Conservation (phyloP, 768 basidiomycete genomes). For the Imleria badia region DNA sequence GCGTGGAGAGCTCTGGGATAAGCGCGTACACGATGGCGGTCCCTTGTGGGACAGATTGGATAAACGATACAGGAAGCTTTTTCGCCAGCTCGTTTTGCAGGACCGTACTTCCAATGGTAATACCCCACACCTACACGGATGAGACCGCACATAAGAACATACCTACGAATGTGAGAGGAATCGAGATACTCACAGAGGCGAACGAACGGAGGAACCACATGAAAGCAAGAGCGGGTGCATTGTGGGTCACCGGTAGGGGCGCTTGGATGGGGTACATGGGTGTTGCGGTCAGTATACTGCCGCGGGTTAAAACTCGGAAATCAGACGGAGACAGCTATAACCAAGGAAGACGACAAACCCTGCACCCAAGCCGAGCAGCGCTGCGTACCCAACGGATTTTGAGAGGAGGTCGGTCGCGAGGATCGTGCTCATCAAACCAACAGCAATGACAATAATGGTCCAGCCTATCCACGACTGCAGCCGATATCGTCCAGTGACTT, state of each 20-base stretch:
- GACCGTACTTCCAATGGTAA: slow-evolving; percentile 47
- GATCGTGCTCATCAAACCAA: slow-evolving; percentile 37
- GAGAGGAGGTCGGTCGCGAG: slow-evolving; percentile 23
- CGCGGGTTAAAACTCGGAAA: background rate
- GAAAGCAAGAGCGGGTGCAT: slow-evolving; percentile 46
- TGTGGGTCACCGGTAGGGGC: slow-evolving; percentile 39
- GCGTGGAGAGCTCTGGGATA: slow-evolving; percentile 41
- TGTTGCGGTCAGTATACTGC: slow-evolving; percentile 10
- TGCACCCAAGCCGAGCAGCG: background rate
- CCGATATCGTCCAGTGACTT: slow-evolving; percentile 32
- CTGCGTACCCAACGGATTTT: slow-evolving; percentile 14
- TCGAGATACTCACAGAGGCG: slow-evolving; percentile 27
- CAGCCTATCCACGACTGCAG: slow-evolving; percentile 36
- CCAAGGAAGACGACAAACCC: slow-evolving; percentile 1
- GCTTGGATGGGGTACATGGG: slow-evolving; percentile 49
- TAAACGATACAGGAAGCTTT: slow-evolving; percentile 40
- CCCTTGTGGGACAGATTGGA: slow-evolving; percentile 34
- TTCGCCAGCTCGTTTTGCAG: slow-evolving; percentile 48
- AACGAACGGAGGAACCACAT: slow-evolving; percentile 40
- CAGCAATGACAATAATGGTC: slow-evolving; percentile 31
- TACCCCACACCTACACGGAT: slow-evolving; percentile 40
- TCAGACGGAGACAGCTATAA: background rate
- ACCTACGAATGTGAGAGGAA: no score
- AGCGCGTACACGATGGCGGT: slow-evolving; percentile 44
- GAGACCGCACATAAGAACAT: no score